Evolutionary conservation across 1,284 basidiomycete species (phyloP), one percentile per base, ranked within the genome.

Genomic region (Pyrrhoderma noxium): DNA sequence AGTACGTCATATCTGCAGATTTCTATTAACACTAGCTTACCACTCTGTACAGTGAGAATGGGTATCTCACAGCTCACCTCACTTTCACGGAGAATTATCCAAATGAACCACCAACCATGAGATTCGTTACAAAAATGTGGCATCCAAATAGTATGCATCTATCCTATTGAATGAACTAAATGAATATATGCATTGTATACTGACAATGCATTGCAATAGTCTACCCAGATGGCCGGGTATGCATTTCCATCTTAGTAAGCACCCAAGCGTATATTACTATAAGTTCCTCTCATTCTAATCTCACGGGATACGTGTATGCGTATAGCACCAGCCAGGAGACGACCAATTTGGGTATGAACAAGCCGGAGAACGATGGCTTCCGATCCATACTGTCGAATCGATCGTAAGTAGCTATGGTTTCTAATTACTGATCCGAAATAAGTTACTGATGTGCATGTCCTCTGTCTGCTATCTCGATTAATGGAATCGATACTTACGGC

Each of bases 321-420:
- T 23, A 53, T 58, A 93, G 90, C 95, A 99, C 64, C 83, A 91
- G 35, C 96, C 96, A 1, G 95, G 93, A 45, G 90, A 95, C 54
- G 96, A 99, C 69, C 89, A 98, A 68, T 99, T 91, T 65, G 96
- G 96, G 7, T 98, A 94, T 63, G 96, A 99, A 67, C 91, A 97
- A 62, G 94, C 96, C 0, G 88, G 92, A 47, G 96, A 99, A 73
- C 73, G 96, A 56, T 99, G 96, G 96, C 74, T 95, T 67, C 96
- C 96, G 0, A 93, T 99, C 19, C 96, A 99, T 65, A 90, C 89
- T 0, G 88, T 97, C 41, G 94, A 98, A 71, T 93, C 93, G 8
- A 98, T 99, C 57, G 95, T 97, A 60, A 67, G 93, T 76, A 25
- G 37, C 19, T 18, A 21, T n/a, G 51, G 27, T 25, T n/a, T 52